Evolutionary conservation across 2,329 filamentous ascomycete genomes (phyloP).

Genomic region (Nemania sp.): DNA sequence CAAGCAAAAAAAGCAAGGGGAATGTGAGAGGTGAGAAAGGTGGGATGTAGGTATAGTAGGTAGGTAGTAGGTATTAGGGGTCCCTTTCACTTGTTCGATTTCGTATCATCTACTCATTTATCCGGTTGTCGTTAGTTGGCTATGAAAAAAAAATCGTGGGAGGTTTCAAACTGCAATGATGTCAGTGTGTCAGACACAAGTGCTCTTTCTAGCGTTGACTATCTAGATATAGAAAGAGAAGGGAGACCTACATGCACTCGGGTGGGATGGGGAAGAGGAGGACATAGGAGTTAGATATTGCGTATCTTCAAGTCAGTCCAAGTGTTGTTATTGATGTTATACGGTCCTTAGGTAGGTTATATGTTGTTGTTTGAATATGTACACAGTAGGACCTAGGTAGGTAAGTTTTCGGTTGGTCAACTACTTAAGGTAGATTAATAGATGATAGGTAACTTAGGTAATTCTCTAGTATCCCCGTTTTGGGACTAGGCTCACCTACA

Average conservation of each 20-base stretch:
- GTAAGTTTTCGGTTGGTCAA: no score
- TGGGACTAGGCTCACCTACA: not conserved
- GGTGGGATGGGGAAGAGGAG: not conserved
- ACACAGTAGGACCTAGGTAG: no score
- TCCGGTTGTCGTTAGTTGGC: not conserved
- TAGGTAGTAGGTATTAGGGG: not conserved
- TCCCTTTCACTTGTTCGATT: not conserved
- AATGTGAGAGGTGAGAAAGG: not conserved
- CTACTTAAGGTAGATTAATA: no score
- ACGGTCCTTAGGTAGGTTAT: no score
- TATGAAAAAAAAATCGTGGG: not conserved
- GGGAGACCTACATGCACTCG: not conserved
- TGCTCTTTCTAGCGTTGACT: not conserved
- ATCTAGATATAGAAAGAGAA: not conserved
- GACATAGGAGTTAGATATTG: not conserved
- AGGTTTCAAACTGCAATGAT: not conserved
- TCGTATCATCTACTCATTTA: not conserved
- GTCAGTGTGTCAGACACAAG: not conserved
- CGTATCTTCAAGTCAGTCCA: not conserved
- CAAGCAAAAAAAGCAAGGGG: not conserved
- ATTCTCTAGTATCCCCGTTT: no score
- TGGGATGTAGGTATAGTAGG: not conserved
- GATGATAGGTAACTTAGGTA: no score
- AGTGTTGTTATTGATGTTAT: conserved; percentile 1
- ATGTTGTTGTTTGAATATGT: conserved; percentile 11